Percentiles rank a stretch among this genome's conserved stretches.
Evolutionary conservation across 2,329 filamentous ascomycete species (phyloP).

Genomic region (Myriangium duriaei): DNA sequence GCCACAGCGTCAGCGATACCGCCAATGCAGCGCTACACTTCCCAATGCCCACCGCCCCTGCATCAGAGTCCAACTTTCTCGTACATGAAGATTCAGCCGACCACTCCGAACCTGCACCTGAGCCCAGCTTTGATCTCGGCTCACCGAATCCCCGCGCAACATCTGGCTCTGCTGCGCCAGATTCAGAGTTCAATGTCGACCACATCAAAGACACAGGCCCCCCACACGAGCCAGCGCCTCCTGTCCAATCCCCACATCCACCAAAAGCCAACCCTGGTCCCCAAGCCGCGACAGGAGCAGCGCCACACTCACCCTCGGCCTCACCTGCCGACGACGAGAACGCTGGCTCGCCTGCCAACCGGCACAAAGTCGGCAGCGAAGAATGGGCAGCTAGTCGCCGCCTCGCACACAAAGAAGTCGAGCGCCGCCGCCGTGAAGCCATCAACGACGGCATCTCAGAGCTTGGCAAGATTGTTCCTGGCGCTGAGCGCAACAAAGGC

Average conservation of each 20-base stretch:
- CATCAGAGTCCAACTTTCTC: slow-evolving; percentile 41
- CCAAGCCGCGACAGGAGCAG: slow-evolving; percentile 2
- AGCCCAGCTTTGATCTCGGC: slow-evolving; percentile 12
- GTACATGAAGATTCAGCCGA: slow-evolving; percentile 15
- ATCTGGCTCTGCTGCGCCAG: slow-evolving; percentile 13
- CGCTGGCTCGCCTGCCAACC: slow-evolving; percentile 28
- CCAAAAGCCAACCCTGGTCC: neutral
- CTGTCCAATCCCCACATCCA: neutral
- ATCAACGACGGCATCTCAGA: slow-evolving; percentile 99
- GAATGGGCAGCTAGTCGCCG: slow-evolving; percentile 97
- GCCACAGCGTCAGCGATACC: slow-evolving; percentile 42
- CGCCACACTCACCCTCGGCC: slow-evolving; percentile 1
- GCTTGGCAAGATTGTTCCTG: slow-evolving; percentile 91
- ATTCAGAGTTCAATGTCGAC: slow-evolving; percentile 12
- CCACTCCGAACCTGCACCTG: slow-evolving; percentile 7
- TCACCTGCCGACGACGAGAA: slow-evolving; percentile 5
- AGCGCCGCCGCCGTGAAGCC: slow-evolving; percentile 88
- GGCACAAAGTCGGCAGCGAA: slow-evolving; percentile 86
- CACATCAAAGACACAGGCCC: slow-evolving; percentile 12
- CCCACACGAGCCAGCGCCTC: slow-evolving; percentile 26
- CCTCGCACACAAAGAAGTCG: slow-evolving; percentile 99
- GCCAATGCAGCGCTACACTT: slow-evolving; percentile 45
- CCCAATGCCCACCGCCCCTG: slow-evolving; percentile 44
- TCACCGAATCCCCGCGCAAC: slow-evolving; percentile 11
- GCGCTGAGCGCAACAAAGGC: slow-evolving; percentile 98